phyloP scores from a whole-genome alignment of 805 yeast genomes.

The Priceomyces carsonii region DNA sequence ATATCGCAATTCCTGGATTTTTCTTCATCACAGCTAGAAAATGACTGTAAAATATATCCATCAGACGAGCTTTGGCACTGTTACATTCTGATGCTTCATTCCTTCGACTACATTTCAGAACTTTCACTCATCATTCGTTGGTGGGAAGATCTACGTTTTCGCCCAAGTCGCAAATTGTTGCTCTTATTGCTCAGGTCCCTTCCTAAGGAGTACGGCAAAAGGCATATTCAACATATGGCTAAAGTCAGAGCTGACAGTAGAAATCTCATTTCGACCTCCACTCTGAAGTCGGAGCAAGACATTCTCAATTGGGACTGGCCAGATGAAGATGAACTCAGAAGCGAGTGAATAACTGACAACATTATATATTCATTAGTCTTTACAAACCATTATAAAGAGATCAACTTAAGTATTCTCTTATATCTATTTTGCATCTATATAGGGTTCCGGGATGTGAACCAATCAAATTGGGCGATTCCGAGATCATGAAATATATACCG shows the following conservation, averaged over 20 bases:
- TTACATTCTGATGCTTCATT: slow-evolving; percentile 53
- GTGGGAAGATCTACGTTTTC: slow-evolving; percentile 51
- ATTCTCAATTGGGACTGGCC: slow-evolving; percentile 38
- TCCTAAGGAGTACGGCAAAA: slow-evolving; percentile 36
- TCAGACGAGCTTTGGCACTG: slow-evolving; percentile 47
- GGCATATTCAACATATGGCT: slow-evolving; percentile 38
- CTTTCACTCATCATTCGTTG: slow-evolving; percentile 51
- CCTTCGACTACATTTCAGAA: slow-evolving; percentile 49
- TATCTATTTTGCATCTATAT: too few relatives aligned
- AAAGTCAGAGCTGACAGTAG: slow-evolving; percentile 19
- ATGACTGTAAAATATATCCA: slow-evolving; percentile 37
- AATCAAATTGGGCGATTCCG: too few relatives aligned
- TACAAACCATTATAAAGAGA: too few relatives aligned
- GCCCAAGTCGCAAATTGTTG: slow-evolving; percentile 43
- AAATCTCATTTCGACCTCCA: slow-evolving; percentile 2
- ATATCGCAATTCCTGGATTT: slow-evolving; percentile 7
- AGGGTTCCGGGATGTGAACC: too few relatives aligned
- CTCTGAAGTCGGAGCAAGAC: slow-evolving; percentile 1
- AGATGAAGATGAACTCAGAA: slow-evolving; percentile 19
- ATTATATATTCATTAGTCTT: too few relatives aligned
- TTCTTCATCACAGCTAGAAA: slow-evolving; percentile 15
- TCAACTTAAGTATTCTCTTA: too few relatives aligned
- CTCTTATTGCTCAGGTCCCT: slow-evolving; percentile 37
- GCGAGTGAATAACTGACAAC: too few relatives aligned
- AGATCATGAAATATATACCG: too few relatives aligned